Conservation (phyloP, 2,329 filamentous ascomycete species). For the Cercospora sp. region DNA sequence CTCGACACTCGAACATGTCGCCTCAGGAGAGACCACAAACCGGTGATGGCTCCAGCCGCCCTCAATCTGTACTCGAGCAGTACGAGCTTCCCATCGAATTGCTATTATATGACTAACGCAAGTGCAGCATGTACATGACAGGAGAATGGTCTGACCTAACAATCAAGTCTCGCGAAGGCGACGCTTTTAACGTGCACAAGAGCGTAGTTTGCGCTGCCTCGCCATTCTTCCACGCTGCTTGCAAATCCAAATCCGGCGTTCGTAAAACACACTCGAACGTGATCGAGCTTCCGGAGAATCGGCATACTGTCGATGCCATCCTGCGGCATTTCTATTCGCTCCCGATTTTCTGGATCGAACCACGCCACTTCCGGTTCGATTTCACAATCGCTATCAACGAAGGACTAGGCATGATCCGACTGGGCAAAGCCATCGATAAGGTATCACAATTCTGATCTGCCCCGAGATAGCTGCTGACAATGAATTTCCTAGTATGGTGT, state of each 20-base stretch:
- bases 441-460: neutral
- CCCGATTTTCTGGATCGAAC: neutral
- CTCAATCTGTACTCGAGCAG: neutral
- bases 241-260: neutral
- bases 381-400: too few relatives aligned
- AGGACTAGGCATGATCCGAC: neutral
- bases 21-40: too few relatives aligned
- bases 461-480: neutral
- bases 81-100: neutral
- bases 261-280: neutral
- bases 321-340: neutral
- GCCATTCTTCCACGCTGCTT: neutral
- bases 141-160: conserved; percentile 6
- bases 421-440: neutral
- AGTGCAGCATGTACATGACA: neutral
- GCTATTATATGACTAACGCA: neutral
- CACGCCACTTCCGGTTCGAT: too few relatives aligned
- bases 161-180: neutral
- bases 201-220: neutral
- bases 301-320: neutral
- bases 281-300: neutral
- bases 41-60: too few relatives aligned
- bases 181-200: neutral
- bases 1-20: too few relatives aligned
- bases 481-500: too few relatives aligned